These are phyloP conservation scores for Naganishia albida DNA, from an alignment of 1,284 basidiomycete species.

Conservation along the genomic window DNA sequence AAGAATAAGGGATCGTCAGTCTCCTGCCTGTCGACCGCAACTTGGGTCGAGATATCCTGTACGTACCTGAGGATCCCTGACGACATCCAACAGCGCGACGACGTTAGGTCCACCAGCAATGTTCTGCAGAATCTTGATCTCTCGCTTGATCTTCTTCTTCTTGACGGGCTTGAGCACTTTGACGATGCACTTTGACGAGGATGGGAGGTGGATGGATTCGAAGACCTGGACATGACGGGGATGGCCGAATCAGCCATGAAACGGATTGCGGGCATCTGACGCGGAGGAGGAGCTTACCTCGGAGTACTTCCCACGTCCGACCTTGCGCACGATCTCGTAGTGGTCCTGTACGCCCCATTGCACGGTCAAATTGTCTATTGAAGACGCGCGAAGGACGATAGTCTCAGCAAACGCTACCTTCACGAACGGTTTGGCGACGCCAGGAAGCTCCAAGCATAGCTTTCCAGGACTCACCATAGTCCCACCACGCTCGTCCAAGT, in stretches of 20 bases:
- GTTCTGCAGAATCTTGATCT: constrained; percentile 98
- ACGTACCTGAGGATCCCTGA: constrained; percentile 69
- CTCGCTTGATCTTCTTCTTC: constrained; percentile 99
- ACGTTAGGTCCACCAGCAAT: constrained; percentile 91
- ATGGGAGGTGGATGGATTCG: constrained; percentile 91
- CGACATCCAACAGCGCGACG: constrained; percentile 86
- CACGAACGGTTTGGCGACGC: not conserved
- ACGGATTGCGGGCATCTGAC: not conserved
- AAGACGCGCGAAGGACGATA: not conserved
- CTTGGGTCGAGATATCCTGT: not conserved
- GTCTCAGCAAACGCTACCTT: not conserved
- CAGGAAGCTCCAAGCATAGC: not conserved
- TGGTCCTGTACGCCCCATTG: constrained; percentile 96
- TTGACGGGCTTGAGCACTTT: constrained; percentile 99
- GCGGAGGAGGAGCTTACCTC: constrained; percentile 64
- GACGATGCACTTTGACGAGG: constrained; percentile 95
- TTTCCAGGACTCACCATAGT: constrained; percentile 58
- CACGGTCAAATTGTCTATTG: constrained; percentile 81
- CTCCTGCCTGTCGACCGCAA: too few species aligned
- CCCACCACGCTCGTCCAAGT: constrained; percentile 62
- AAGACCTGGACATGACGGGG: constrained; percentile 73
- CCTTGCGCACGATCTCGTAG: constrained; percentile 97
- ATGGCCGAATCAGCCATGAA: not conserved
- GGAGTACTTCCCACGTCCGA: constrained; percentile 93
- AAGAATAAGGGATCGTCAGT: too few species aligned